These are phyloP conservation scores for Magnusiomyces magnusii DNA, from an alignment of 1,139 yeast genomes.

Conservation along the genomic window DNA sequence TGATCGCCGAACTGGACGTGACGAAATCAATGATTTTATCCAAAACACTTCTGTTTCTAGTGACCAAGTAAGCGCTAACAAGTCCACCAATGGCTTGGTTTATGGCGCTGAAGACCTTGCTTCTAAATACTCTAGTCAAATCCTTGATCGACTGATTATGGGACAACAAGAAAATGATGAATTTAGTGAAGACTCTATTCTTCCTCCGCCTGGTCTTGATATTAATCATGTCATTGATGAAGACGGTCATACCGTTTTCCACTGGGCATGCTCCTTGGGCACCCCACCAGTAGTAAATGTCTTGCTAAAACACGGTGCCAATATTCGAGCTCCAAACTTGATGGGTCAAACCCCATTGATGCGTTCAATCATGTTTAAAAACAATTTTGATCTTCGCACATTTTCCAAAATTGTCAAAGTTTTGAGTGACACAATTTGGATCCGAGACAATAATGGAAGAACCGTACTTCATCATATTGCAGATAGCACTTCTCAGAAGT, in stretches of 20 bases:
- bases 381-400: constrained; percentile 72
- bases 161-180: constrained; percentile 56
- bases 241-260: constrained; percentile 93
- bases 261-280: constrained; percentile 97
- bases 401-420: constrained; percentile 65
- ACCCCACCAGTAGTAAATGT: constrained; percentile 63
- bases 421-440: constrained; percentile 56
- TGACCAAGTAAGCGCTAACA: constrained; percentile 12
- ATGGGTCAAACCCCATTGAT: constrained; percentile 82
- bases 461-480: constrained; percentile 86
- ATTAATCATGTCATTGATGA: constrained; percentile 85
- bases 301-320: constrained; percentile 64
- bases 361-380: constrained; percentile 76
- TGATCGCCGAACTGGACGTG: not conserved
- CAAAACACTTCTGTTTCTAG: not conserved
- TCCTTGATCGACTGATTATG: constrained; percentile 48
- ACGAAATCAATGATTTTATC: constrained; percentile 7
- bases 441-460: constrained; percentile 55
- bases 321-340: constrained; percentile 62
- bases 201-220: constrained; percentile 74
- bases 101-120: constrained; percentile 32
- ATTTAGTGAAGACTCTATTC: constrained; percentile 62
- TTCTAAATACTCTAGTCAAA: constrained; percentile 39
- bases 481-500: constrained; percentile 45
- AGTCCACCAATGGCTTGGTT: constrained; percentile 23